Base-by-base conservation (phyloP, 2,329 filamentous ascomycete species). In the Penicillium sp. region DNA sequence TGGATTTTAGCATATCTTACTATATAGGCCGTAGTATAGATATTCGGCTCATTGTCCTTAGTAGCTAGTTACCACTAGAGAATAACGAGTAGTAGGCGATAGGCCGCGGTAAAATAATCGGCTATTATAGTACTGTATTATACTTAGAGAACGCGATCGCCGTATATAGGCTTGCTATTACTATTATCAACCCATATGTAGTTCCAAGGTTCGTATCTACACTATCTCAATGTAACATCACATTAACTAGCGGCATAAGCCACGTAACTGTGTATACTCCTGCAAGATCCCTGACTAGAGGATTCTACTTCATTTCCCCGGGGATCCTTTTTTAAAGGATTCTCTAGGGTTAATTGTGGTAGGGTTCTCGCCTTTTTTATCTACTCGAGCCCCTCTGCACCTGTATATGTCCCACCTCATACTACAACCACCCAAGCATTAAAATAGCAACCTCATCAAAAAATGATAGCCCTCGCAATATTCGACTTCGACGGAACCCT, bases 401-500 rank as follows among this genome's bases (percentile, higher is more conserved):
- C 19, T 9, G 3, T 11, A 10, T 33, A 33, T 33, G 31, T 2
- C 5, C 29, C 16, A 23, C 11, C 23, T 23, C 19, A 46, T 46
- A 41, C 16, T 8, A 25, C 10, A 19, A 31, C 11, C n/a, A 11
- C 1, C 16, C 16, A 10, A n/a, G 11, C 27, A 31, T 15, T 31
- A 9, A 45, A 31, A 15, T 7, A 31, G 10, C 25, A 19, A 11
- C 11, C 31, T 27, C 27, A 5, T 41, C 39, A 55, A 25, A 55
- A 25, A 4, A 60, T 60, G 58, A 55, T 55, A 34, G 19, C 51
- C 23, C 55, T 62, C 25, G 47, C 50, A 6, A 60, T 63, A 47
- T 62, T 63, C 25, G 61, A 62, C 34, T 63, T 63, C 29, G 59
- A 63, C n/a, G 61, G 61, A 9, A 62, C 61, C 2, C 57, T 63